Evolutionary conservation across 352 stramenopile species (phyloP).

Genomic region (Elongisporangium senticosum): DNA sequence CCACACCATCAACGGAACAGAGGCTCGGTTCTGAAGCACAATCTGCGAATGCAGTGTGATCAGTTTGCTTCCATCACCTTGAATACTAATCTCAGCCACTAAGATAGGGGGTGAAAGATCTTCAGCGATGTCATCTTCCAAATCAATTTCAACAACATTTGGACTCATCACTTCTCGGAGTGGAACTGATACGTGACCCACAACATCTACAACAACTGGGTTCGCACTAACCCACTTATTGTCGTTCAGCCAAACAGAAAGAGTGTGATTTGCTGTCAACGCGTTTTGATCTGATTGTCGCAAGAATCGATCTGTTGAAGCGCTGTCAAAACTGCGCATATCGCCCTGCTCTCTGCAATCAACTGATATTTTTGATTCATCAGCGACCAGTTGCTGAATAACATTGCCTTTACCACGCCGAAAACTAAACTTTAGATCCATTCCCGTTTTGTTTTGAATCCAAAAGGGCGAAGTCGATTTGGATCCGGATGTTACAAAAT

Average conservation of each 20-base stretch:
- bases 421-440: slow-evolving; percentile 85
- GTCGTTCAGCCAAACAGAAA: slow-evolving; percentile 84
- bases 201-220: slow-evolving; percentile 82
- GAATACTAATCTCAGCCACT: slow-evolving; percentile 83
- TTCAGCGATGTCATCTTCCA: slow-evolving; percentile 23
- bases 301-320: slow-evolving; percentile 69
- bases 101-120: slow-evolving; percentile 64
- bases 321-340: slow-evolving; percentile 85
- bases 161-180: slow-evolving; percentile 41
- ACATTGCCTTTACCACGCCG: slow-evolving; percentile 68
- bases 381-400: slow-evolving; percentile 67
- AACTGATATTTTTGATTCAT: slow-evolving; percentile 69
- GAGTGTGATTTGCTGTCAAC: slow-evolving; percentile 80
- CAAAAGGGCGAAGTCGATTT: slow-evolving; percentile 87
- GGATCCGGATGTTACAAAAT: slow-evolving; percentile 82
- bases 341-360: slow-evolving; percentile 83
- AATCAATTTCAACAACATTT: background rate
- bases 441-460: slow-evolving; percentile 84
- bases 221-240: slow-evolving; percentile 86
- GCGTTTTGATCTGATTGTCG: slow-evolving; percentile 63
- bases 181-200: slow-evolving; percentile 79
- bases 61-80: slow-evolving; percentile 84
- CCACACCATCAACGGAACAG: slow-evolving; percentile 84
- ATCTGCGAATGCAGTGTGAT: slow-evolving; percentile 86
- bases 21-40: slow-evolving; percentile 83